Evolutionary conservation across 768 basidiomycete genomes (phyloP).

Genomic region (Panellus pusillus): DNA sequence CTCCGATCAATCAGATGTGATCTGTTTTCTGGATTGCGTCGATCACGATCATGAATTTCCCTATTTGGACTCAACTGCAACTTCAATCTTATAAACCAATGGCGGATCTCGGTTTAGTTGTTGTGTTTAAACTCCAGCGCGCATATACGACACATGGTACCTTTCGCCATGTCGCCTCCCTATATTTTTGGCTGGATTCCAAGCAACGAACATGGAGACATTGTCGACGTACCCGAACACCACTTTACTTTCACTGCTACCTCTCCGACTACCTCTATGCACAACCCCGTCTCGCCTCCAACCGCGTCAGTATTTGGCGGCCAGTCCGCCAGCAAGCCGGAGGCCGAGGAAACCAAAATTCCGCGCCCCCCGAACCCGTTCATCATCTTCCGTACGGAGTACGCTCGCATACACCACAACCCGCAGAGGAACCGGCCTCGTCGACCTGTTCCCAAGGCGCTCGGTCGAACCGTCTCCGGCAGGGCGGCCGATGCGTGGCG

Average conservation of each 20-base stretch:
- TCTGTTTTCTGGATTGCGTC: too few relatives aligned
- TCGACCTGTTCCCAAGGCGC: neutral
- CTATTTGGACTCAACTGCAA: neutral
- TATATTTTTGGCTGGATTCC: constrained; percentile 13
- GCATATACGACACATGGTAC: neutral
- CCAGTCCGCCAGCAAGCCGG: neutral
- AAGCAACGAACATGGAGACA: constrained; percentile 5
- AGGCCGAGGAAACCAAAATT: neutral
- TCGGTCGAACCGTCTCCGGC: constrained; percentile 1
- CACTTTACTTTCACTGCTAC: constrained; percentile 5
- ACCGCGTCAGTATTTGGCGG: neutral
- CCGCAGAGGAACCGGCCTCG: neutral
- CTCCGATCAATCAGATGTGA: too few relatives aligned
- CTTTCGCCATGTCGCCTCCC: constrained; percentile 3
- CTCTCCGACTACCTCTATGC: neutral
- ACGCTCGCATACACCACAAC: constrained; percentile 2
- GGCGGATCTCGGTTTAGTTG: too few relatives aligned
- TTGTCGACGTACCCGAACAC: neutral
- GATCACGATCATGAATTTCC: too few relatives aligned
- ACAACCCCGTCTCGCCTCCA: neutral
- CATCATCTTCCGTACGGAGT: constrained; percentile 19
- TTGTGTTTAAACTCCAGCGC: neutral
- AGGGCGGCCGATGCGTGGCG: constrained; percentile 16
- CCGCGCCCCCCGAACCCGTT: constrained; percentile 17
- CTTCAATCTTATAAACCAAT: neutral